Conservation (phyloP, 495 filamentous ascomycete species). For the Penicillium paxilli region DNA sequence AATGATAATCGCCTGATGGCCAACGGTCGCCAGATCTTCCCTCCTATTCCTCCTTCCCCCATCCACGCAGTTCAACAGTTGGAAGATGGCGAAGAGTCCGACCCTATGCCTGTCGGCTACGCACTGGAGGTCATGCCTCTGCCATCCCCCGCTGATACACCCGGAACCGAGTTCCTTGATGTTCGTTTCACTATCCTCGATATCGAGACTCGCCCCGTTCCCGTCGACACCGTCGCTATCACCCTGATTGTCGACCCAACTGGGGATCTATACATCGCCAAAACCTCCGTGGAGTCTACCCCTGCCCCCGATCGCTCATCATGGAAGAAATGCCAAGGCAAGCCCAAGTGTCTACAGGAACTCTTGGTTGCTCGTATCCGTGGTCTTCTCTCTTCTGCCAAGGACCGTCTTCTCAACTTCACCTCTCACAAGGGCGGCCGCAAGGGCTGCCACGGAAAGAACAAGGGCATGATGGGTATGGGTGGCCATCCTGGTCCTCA, state of each 20-base stretch:
- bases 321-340: constrained; percentile 44
- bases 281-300: constrained; percentile 38
- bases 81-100: constrained; percentile 35
- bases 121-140: constrained; percentile 44
- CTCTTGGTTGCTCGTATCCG: constrained; percentile 42
- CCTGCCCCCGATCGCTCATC: constrained; percentile 32
- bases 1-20: constrained; percentile 43
- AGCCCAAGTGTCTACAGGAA: constrained; percentile 38
- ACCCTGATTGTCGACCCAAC: constrained; percentile 37
- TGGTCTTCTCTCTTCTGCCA: constrained; percentile 36
- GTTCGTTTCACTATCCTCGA: constrained; percentile 51
- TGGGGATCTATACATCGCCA: constrained; percentile 39
- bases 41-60: constrained; percentile 34
- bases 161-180: constrained; percentile 33
- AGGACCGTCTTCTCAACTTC: constrained; percentile 38
- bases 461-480: constrained; percentile 18
- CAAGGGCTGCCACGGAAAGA: constrained; percentile 33
- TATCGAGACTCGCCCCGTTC: constrained; percentile 48
- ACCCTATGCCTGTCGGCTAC: constrained; percentile 40
- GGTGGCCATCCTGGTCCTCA: too few species aligned
- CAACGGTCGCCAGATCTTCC: constrained; percentile 53
- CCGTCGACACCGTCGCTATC: constrained; percentile 49
- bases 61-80: constrained; percentile 39
- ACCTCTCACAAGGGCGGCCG: constrained; percentile 23
- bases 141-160: constrained; percentile 26